Evolutionary conservation across 768 basidiomycete species (phyloP), one percentile per base, ranked within the genome.

Genomic region (Suillus weaverae): DNA sequence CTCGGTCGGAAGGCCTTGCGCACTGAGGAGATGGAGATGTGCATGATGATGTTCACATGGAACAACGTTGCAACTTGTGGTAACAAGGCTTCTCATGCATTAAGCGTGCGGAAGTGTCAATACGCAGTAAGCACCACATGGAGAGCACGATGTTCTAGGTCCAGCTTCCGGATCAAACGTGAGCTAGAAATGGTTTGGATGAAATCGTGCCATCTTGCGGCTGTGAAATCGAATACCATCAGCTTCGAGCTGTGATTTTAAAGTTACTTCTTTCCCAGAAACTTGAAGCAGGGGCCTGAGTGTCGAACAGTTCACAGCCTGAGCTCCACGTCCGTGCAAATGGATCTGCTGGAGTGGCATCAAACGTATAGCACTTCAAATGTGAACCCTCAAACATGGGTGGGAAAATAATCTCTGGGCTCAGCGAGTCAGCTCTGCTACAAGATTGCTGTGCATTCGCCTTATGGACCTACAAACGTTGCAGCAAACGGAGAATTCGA

Each of bases 141-240:
- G 56, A 30, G 56, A 39, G 56, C 56, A 59, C 56, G 56, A 57
- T 57, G 57, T 59, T 57, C 56, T 39, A 26, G 38, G 55, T 56
- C 18, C 56, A 59, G 11, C 57, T 32, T 59, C 57, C 57, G 57
- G 56, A 59, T 59, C 57, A 59, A 41, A 41, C 18, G 30, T 41
- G 57, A 11, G 38, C 57, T 57, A 39, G 56, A 57, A 57, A 57
- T 39, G 56, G 56, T 3, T 39, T 39, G 38, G 38, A 57, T 38
- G 36, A 38, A 39, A 57, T 53, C 38, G 30, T 59, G 26, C 18
- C 39, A 30, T 41, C 33, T 6, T 54, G 51, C 51, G 32, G 16
- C 18, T 20, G 41, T 30, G 26, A 41, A 57, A 6, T 39, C 16
- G 26, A 36, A 56, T 22, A 36, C n/a, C 22, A 57, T 57, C 35